Conservation (phyloP, 2,329 filamentous ascomycete species). For the Xylogone sp. region DNA sequence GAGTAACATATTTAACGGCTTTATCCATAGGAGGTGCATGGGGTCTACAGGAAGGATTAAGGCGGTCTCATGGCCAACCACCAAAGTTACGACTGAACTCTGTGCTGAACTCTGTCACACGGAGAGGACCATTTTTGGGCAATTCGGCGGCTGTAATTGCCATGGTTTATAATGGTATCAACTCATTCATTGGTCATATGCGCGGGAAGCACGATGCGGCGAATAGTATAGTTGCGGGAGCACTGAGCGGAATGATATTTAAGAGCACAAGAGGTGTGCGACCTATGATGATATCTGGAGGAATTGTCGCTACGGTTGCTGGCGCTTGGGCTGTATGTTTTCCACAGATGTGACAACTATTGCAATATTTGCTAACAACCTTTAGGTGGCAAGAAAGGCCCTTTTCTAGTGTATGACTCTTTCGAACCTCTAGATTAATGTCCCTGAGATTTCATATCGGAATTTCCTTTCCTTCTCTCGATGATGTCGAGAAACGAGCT, state of each 20-base stretch:
- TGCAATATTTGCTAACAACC: slow-evolving; percentile 14
- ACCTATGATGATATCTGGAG: slow-evolving; percentile 93
- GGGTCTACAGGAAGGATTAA: slow-evolving; percentile 87
- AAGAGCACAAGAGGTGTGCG: slow-evolving; percentile 89
- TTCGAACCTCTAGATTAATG: neutral
- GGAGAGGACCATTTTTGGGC: slow-evolving; percentile 89
- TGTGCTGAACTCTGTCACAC: slow-evolving; percentile 89
- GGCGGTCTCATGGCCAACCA: slow-evolving; percentile 69
- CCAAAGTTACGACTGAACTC: slow-evolving; percentile 92
- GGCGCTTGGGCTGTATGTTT: slow-evolving; percentile 83
- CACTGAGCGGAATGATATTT: slow-evolving; percentile 87
- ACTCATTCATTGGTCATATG: slow-evolving; percentile 74
- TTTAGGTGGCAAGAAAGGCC: slow-evolving; percentile 46
- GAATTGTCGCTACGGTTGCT: slow-evolving; percentile 81
- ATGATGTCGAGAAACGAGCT: neutral
- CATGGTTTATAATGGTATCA: slow-evolving; percentile 92
- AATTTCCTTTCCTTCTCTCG: neutral
- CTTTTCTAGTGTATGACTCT: slow-evolving; percentile 34
- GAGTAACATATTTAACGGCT: slow-evolving; percentile 87
- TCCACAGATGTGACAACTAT: neutral
- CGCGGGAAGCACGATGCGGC: slow-evolving; percentile 84
- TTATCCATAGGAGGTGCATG: slow-evolving; percentile 83
- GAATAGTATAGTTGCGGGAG: slow-evolving; percentile 84
- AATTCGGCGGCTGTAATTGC: slow-evolving; percentile 96
- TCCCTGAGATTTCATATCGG: neutral